Conservation (phyloP, 108 stramenopile species). For the Cyclotella choctawhatcheeana region DNA sequence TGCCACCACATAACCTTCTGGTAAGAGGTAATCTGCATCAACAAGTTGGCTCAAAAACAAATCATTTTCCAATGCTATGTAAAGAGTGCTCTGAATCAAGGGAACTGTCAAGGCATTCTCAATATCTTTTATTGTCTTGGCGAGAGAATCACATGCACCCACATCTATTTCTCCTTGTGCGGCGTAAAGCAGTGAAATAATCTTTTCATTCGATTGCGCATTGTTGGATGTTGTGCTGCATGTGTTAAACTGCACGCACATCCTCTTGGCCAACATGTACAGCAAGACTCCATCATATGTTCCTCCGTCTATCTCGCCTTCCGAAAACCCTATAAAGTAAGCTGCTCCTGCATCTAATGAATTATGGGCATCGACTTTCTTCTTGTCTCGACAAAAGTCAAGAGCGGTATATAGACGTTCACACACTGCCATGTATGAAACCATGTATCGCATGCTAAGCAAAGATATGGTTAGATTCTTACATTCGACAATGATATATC, state of each 20-base stretch:
- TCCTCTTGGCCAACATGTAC: slow-evolving; percentile 65
- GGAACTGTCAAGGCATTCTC: slow-evolving; percentile 61
- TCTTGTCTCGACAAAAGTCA: slow-evolving; percentile 50
- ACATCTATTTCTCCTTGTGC: slow-evolving; percentile 65
- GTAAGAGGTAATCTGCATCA: slow-evolving; percentile 30
- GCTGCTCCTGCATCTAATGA: slow-evolving; percentile 75
- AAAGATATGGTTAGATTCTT: too few relatives aligned
- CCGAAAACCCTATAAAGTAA: slow-evolving; percentile 68
- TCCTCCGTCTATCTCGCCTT: slow-evolving; percentile 64
- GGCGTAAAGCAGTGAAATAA: slow-evolving; percentile 65
- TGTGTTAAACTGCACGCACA: slow-evolving; percentile 75
- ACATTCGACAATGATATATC: too few relatives aligned
- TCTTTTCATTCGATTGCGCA: slow-evolving; percentile 58
- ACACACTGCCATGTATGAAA: slow-evolving; percentile 71
- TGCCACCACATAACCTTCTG: slow-evolving; percentile 63
- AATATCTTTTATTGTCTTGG: slow-evolving; percentile 59
- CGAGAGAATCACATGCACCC: slow-evolving; percentile 60
- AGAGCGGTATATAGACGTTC: slow-evolving; percentile 65
- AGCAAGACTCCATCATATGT: slow-evolving; percentile 60
- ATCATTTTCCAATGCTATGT: slow-evolving; percentile 41
- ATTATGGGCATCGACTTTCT: slow-evolving; percentile 18
- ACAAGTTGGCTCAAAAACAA: slow-evolving; percentile 16
- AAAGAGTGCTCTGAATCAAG: slow-evolving; percentile 74
- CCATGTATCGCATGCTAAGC: slow-evolving; percentile 65
- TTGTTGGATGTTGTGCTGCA: slow-evolving; percentile 52